Conservation (phyloP, 106 monocot genomes). For the Dendrobium chrysotoxum region DNA sequence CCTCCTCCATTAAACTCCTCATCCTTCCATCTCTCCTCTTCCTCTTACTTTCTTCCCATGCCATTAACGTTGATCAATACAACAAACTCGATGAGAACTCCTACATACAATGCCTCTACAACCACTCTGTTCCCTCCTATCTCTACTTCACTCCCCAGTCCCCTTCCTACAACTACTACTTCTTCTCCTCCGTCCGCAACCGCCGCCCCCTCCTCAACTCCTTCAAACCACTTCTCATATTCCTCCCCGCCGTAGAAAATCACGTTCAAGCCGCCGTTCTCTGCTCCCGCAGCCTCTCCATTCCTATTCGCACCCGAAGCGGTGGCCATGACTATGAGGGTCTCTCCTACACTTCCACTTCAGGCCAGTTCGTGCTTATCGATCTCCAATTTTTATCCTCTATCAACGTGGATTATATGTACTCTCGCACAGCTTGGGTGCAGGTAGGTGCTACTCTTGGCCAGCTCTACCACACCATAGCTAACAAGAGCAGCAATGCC, state of each 20-base stretch:
- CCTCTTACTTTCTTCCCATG: too few relatives aligned
- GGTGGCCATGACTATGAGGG: constrained; percentile 35
- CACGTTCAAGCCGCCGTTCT: constrained; percentile 31
- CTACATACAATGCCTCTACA: too few relatives aligned
- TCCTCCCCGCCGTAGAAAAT: constrained; percentile 14
- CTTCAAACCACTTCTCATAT: constrained; percentile 15
- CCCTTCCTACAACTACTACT: constrained; percentile 6
- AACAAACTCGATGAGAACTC: too few relatives aligned
- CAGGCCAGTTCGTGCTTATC: constrained; percentile 1
- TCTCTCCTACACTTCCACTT: constrained; percentile 21
- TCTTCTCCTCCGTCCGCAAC: constrained; percentile 17
- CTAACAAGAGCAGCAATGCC: background rate
- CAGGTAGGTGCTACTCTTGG: constrained; percentile 30
- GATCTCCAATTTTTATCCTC: constrained; percentile 14
- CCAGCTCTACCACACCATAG: constrained; percentile 24
- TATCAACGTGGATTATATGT: background rate
- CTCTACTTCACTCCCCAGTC: background rate
- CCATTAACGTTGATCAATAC: too few relatives aligned
- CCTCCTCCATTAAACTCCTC: background rate
- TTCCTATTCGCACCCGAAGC: constrained; percentile 21
- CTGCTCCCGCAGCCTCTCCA: constrained; percentile 4
- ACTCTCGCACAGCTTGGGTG: constrained; percentile 12
- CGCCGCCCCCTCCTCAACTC: constrained; percentile 2
- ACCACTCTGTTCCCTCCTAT: background rate
- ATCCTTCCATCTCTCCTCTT: too few relatives aligned